Evolutionary conservation across 2,329 filamentous ascomycete genomes (phyloP), one percentile per base, ranked within the genome.

Genomic region (Pseudogymnoascus sp.): DNA sequence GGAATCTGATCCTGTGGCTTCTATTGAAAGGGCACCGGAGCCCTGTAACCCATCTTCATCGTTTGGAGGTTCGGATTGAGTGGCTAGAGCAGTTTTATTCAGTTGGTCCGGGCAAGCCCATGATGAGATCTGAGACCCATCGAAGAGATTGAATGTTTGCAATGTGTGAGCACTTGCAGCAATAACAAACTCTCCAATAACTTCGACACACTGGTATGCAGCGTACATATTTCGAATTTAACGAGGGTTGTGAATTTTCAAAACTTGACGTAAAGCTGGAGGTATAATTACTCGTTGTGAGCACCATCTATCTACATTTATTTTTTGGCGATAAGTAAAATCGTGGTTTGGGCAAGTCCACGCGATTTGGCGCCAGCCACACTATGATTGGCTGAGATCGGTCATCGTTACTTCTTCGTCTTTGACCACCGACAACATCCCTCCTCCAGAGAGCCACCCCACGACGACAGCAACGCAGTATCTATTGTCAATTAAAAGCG

Each of bases 131-230:
- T 84, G 77, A 58, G 77, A 75, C 33, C 86, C 84, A 65, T 83
- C 79, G n/a, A 77, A 70, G 5, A 87, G 75, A 70, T 80, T 80
- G 72, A 91, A 88, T 2, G 85, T 83, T 70, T 90, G 83, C 61
- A 97, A 83, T 68, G 81, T 84, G 58, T 87, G 83, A 12, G 90
- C 91, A 65, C 87, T 86, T 25, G 90, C 89, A 38, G 88, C 89
- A 68, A 96, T 81, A 16, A 97, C 74, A 18, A 89, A 75, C 67
- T 81, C 74, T 52, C 82, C 82, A 66, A 80, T 79, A 37, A 75
- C 73, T 59, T 77, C 77, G 55, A 91, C 75, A 68, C 84, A 83
- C 69, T 88, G 88, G 69, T 89, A 89, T n/a, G 88, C 87, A 63
- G 83, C 72, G 65, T 76, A 76, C 76, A 81, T 79, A n/a, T 67